These are phyloP conservation scores for Psidium friedrichsthalianum DNA, from an alignment of 345 rosid genomes.

Conservation along the genomic window DNA sequence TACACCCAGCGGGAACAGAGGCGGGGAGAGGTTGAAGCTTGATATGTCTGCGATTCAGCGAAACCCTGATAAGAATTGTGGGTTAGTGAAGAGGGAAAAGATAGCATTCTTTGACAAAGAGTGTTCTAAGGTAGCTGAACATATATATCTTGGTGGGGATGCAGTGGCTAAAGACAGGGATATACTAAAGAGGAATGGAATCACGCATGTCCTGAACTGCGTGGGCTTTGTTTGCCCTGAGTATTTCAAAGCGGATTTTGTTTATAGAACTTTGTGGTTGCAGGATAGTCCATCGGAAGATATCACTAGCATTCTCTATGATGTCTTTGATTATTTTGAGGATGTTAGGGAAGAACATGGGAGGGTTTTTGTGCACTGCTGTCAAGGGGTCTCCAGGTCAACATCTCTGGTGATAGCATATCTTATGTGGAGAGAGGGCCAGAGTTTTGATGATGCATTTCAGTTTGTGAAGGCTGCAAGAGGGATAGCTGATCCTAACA, in stretches of 20 bases:
- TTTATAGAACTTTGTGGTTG: conserved; percentile 93
- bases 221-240: conserved; percentile 99
- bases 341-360: conserved; percentile 92
- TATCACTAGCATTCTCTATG: conserved; percentile 92
- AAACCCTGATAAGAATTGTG: conserved; percentile 55
- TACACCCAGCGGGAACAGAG: conserved; percentile 70
- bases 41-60: conserved; percentile 76
- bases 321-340: conserved; percentile 98
- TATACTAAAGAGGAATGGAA: conserved; percentile 71
- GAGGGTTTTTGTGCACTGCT: conserved; percentile 94
- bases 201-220: conserved; percentile 89
- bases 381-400: conserved; percentile 97
- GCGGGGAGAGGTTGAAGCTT: conserved; percentile 85
- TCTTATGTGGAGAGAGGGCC: conserved; percentile 99
- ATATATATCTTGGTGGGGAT: conserved; percentile 95
- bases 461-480: conserved; percentile 94
- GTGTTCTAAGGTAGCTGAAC: conserved; percentile 94
- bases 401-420: conserved; percentile 97
- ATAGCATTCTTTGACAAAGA: conserved; percentile 93
- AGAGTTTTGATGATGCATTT: conserved; percentile 97
- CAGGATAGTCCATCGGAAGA: conserved; percentile 99
- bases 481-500: conserved; percentile 96
- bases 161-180: conserved; percentile 84
- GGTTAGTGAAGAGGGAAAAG: conserved; percentile 75
- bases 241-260: conserved; percentile 81